These are phyloP conservation scores for Eimeria brunetti DNA, from an alignment of 169 alveolate species.

Conservation along the genomic window DNA sequence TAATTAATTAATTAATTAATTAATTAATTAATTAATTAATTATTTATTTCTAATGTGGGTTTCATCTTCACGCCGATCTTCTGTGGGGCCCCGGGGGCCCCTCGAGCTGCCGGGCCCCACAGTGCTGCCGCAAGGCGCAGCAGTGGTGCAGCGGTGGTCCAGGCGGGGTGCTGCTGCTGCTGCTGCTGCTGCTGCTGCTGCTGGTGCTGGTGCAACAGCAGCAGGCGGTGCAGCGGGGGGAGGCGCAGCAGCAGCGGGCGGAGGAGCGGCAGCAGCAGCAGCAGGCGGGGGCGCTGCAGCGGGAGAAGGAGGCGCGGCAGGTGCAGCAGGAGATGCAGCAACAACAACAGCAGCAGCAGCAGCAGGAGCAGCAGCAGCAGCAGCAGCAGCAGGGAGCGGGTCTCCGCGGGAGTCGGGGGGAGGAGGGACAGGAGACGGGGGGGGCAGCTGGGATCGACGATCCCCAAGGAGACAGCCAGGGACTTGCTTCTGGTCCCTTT, in stretches of 20 bases:
- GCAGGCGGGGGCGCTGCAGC: no score
- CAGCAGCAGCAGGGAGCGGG: background rate
- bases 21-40: no score
- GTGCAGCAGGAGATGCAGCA: background rate
- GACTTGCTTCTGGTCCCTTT: constrained; percentile 21
- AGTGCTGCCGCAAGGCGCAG: constrained; percentile 42
- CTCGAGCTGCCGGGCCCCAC: background rate
- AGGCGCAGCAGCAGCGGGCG: no score
- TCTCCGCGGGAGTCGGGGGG: background rate
- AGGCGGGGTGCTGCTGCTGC: background rate
- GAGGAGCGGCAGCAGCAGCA: no score
- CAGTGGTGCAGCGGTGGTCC: constrained; percentile 38
- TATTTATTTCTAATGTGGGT: no score
- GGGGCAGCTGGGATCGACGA: background rate
- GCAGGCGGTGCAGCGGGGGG: background rate
- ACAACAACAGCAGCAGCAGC: background rate
- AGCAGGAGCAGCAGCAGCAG: background rate
- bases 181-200: background rate
- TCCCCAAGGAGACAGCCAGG: background rate
- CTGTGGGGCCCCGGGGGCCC: background rate
- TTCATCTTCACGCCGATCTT: constrained; percentile 30
- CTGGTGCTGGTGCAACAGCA: background rate
- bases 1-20: no score
- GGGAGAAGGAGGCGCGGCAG: background rate
- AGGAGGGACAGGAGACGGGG: background rate